Evolutionary conservation across 106 monocot genomes (phyloP), one percentile per base, ranked within the genome.

Genomic region (Dendrobium catenatum): DNA sequence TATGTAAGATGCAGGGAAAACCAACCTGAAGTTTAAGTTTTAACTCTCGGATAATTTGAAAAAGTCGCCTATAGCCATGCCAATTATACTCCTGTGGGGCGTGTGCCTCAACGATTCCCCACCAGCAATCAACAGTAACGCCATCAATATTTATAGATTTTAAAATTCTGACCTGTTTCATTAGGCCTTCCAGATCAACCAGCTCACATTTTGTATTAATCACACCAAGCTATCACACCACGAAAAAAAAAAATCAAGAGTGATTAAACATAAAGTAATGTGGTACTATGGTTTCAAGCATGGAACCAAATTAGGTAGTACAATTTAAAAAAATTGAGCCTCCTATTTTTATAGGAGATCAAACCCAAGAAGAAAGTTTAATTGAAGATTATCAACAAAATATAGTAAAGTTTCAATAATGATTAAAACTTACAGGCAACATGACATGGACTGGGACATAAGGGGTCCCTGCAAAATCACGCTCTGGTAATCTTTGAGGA

Each of bases 121-220:
- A 98, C 97, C 97, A 98, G 58, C 97, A 98, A 78, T 98, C 89
- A 77, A 98, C 87, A 94, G 89, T 94, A 11, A 94, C 91, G 73
- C 97, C 97, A 79, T 98, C 94, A 5, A 94, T 94, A 74, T 91
- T 88, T 9, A 83, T 79, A 6, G 92, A 88, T 73, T 98, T 94
- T 54, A 98, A 87, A 55, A 76, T 55, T 49, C 80, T 82, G 19
- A 98, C 78, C 48, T 94, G 88, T 55, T 94, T 84, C 31, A 80
- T 66, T 42, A 98, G 58, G 31, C 85, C 84, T 17, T 94, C 90
- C 43, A 92, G 92, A 89, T 94, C 87, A 47, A 88, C 92, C 78
- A 98, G 79, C 77, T 98, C 94, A 66, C 97, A 88, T 41, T 98
- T 88, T 82, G 81, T 86, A 83, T 91, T 88, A 76, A 94, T 79